phyloP scores from a whole-genome alignment of 2,329 filamentous ascomycete genomes.

The Diaporthe helianthi region DNA sequence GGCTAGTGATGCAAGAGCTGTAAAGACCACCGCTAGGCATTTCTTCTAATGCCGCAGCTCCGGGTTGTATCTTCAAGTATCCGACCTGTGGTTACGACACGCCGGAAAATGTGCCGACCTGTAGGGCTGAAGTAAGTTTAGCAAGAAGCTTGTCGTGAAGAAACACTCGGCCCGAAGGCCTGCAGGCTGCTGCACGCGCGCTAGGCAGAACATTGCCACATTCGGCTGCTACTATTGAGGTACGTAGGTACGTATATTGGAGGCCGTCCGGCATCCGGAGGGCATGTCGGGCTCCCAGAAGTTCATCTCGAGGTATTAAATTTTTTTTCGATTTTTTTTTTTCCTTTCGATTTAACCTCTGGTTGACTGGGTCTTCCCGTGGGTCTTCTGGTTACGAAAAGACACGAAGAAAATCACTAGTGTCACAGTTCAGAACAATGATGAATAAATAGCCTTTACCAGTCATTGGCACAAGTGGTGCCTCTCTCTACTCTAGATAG shows the following conservation, averaged over 20 bases:
- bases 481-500: constrained; percentile 5
- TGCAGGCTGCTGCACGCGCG: constrained; percentile 1
- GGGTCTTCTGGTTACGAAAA: background rate
- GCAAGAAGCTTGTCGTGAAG: constrained; percentile 22
- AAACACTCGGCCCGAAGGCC: constrained; percentile 7
- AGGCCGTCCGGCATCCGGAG: constrained; percentile 20
- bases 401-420: background rate
- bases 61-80: background rate
- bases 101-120: background rate
- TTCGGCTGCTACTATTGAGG: constrained; percentile 13
- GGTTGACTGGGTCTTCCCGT: background rate
- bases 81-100: background rate
- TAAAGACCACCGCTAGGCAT: no score
- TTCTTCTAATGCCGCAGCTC: background rate
- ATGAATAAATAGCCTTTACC: background rate
- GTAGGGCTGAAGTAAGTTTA: constrained; percentile 35
- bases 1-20: no score
- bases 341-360: background rate
- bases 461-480: background rate
- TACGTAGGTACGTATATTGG: background rate
- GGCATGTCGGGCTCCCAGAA: background rate
- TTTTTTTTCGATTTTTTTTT: no score
- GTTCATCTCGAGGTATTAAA: background rate
- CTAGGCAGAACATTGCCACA: constrained; percentile 35
- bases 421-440: background rate